Evolutionary conservation across 768 basidiomycete species (phyloP), one percentile per base, ranked within the genome.

Genomic region (Gelatoporia subvermispora): DNA sequence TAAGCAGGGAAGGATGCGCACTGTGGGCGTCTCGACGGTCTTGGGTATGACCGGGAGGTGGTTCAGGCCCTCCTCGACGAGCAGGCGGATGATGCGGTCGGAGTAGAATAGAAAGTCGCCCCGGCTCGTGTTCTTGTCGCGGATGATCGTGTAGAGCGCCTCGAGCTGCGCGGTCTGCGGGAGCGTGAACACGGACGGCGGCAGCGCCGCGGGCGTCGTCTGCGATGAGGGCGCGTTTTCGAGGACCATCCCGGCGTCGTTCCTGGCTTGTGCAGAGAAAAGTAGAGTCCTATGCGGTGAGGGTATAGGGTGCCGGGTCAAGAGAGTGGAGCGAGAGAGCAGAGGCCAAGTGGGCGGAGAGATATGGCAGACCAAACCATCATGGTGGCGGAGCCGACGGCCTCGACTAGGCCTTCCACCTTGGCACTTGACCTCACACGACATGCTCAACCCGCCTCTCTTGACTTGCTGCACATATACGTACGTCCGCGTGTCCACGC

Each of bases 101-200:
- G 87, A 88, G 66, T 94, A 94, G 70, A 98, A 99, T 52, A 99
- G 78, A 60, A 99, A 99, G 64, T 98, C 96, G 8, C 93, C 93
- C 46, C 93, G 73, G 22, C 79, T 79, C 3, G 95, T 96, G 36
- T 85, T 79, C 68, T 84, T 86, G 67, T 95, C 85, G 45, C 95
- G 69, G 65, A 96, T 94, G 66, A 96, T 95, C 10, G 93, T 97
- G 71, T 95, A 89, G 24, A 98, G 73, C 2, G 93, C 93, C 65
- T 96, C 93, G 18, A 99, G 82, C 70, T 97, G 95, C 1, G 88
- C 84, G 0, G 93, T 98, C 57, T 88, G 90, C 0, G 84, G 85
- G 2, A 98, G 75, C 3, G 88, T 92, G 65, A 87, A 83, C n/a
- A 95, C 93, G 11, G 88, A 92, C 2, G 84, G 73, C 11, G 90